A percentile compares a stretch with the other conserved stretches of the same genome.
Conservation (phyloP, 805 yeast genomes). For the Deakozyma indianensis region DNA sequence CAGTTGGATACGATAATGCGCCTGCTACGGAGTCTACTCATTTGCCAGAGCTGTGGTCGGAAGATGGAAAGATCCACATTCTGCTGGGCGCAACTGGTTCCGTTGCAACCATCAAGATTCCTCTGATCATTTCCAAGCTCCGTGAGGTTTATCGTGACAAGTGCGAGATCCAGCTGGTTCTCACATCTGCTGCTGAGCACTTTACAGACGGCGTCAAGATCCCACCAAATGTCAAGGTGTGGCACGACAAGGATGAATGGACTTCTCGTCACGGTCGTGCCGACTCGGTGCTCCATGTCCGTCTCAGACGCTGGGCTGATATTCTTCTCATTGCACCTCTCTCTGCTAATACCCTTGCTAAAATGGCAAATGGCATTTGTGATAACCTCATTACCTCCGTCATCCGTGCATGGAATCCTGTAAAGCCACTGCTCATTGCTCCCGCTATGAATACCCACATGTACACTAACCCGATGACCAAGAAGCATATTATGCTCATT, state of each 20-base stretch:
- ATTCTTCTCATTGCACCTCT: constrained; percentile 82
- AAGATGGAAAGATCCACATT: constrained; percentile 65
- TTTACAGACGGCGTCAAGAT: constrained; percentile 21
- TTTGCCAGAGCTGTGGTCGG: background rate
- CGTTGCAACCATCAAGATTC: constrained; percentile 91
- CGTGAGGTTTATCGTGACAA: constrained; percentile 60
- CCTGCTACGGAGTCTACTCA: background rate
- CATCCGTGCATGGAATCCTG: constrained; percentile 90
- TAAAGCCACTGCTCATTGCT: constrained; percentile 77
- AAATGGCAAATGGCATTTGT: constrained; percentile 79
- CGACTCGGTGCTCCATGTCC: constrained; percentile 87
- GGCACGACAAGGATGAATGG: constrained; percentile 96
- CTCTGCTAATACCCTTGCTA: constrained; percentile 84
- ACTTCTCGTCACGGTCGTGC: constrained; percentile 55
- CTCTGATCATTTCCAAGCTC: constrained; percentile 73
- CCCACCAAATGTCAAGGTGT: constrained; percentile 53
- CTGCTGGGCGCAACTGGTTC: constrained; percentile 90
- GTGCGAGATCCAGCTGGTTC: constrained; percentile 72
- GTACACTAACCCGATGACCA: constrained; percentile 80
- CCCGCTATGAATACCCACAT: constrained; percentile 95
- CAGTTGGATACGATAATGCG: background rate
- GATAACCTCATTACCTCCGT: constrained; percentile 84
- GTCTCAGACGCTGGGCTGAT: constrained; percentile 93
- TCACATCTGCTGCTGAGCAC: constrained; percentile 33
- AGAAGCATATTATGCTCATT: constrained; percentile 59